Conservation (phyloP, 1,139 yeast genomes). For the Blastobotrys capitulatus region DNA sequence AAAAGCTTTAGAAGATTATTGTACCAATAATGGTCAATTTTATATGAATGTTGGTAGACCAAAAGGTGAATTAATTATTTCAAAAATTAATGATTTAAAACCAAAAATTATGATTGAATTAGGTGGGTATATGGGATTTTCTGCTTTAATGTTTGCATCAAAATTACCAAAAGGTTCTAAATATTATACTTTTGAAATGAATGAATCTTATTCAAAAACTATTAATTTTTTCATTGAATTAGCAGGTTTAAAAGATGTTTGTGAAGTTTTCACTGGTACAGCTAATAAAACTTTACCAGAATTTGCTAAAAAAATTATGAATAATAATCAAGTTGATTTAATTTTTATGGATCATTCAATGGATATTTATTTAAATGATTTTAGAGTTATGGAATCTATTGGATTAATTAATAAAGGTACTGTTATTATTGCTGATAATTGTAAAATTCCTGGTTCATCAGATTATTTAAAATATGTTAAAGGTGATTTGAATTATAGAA, state of each 20-base stretch:
- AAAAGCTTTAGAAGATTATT: too few species aligned
- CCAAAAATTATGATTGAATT: constrained; percentile 9
- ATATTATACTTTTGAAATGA: constrained; percentile 17
- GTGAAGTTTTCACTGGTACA: constrained; percentile 20
- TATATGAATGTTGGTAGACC: constrained; percentile 10
- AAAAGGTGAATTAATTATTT: constrained; percentile 5
- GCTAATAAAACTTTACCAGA: constrained; percentile 16
- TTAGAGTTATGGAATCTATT: constrained; percentile 12
- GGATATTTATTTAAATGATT: constrained; percentile 15
- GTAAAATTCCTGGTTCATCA: constrained; percentile 13
- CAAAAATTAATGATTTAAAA: not conserved
- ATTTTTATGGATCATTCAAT: constrained; percentile 21
- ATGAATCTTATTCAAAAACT: constrained; percentile 19
- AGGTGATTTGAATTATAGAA: constrained; percentile 3
- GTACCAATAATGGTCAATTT: not conserved
- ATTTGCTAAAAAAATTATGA: constrained; percentile 8
- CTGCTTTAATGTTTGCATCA: constrained; percentile 18
- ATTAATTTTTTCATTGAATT: constrained; percentile 16
- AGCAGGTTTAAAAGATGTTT: constrained; percentile 19
- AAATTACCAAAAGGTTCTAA: constrained; percentile 19
- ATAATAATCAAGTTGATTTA: constrained; percentile 12
- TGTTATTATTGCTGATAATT: constrained; percentile 19
- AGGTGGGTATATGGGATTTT: constrained; percentile 17
- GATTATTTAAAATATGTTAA: constrained; percentile 6
- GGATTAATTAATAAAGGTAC: constrained; percentile 17